Base-by-base conservation (phyloP, 805 yeast species). In the Kazachstania bromeliacearum region DNA sequence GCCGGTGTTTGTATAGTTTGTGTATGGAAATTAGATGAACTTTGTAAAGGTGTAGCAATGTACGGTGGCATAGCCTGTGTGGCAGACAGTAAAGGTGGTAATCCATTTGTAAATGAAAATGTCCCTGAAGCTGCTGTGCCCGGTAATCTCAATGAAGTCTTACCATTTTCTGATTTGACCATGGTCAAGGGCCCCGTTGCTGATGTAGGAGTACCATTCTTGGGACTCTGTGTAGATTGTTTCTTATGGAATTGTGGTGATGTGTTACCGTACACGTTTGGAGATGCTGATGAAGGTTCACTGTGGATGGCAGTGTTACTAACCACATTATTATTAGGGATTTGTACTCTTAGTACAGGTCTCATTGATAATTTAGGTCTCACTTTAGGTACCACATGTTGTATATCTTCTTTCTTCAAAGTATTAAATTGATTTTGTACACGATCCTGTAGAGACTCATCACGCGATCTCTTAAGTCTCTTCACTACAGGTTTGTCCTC, bases 271-370 rank as follows among this genome's bases (percentile, higher is more conserved):
- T 36, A 37, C 19, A 35, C 31, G 26, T 32, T 38, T 26, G 33
- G 26, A 13, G 35, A 71, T 66, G 48, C 71, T 55, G 51, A 66
- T 65, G 37, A 59, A 39, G 42, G 56, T 43, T 45, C 55, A 27
- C 53, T 51, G 33, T 42, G 48, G 18, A 56, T 48, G 37, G 63
- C 62, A 7, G 40, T 26, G 33, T 39, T 46, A 30, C 42, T 34
- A 5, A 36, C 61, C 6, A 46, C 44, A 27, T 52, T 48, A 48
- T 67, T 74, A 4, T 61, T 62, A 1, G 85, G 85, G n/a, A 79
- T 79, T 45, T 75, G 76, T 8, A 79, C 78, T 38, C 83, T 57
- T 31, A 79, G 57, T 1, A 77, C 67, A 1, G 85, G 85, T 40
- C 85, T 57, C 33, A 35, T 21, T 15, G 22, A 6, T 30, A 15